These are phyloP conservation scores for Lentinula edodes DNA, from an alignment of 768 basidiomycete genomes.

Conservation along the genomic window DNA sequence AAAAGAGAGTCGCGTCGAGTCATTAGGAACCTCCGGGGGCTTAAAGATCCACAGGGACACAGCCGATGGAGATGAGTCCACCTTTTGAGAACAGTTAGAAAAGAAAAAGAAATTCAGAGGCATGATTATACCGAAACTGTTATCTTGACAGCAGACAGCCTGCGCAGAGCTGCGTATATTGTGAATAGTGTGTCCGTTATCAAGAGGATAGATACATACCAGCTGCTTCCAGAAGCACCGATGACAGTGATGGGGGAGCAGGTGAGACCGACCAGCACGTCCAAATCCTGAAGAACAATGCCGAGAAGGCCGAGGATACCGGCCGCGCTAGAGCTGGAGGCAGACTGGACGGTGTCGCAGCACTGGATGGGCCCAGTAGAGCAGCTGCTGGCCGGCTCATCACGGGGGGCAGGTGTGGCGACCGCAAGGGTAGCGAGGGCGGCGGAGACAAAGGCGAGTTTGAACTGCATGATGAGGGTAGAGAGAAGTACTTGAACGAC, in stretches of 20 bases:
- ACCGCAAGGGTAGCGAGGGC: slow-evolving; percentile 14
- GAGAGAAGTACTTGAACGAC: neutral
- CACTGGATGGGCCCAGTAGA: slow-evolving; percentile 15
- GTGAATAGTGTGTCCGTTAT: neutral
- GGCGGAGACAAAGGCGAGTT: slow-evolving; percentile 5
- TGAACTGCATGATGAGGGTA: slow-evolving; percentile 8
- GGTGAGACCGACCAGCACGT: slow-evolving; percentile 3
- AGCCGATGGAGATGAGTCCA: neutral
- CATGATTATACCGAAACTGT: neutral
- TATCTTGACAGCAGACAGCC: slow-evolving; percentile 1
- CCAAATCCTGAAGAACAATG: slow-evolving; percentile 1
- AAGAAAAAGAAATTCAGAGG: neutral
- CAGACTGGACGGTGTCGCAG: slow-evolving; percentile 10
- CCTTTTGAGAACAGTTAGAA: neutral
- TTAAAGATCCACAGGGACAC: neutral
- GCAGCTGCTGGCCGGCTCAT: slow-evolving; percentile 10
- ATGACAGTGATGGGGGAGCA: neutral
- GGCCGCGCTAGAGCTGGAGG: neutral
- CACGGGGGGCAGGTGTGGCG: slow-evolving; percentile 13
- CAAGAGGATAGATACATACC: neutral
- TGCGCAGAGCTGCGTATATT: neutral
- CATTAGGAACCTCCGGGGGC: neutral
- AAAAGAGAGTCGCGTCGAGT: too few relatives aligned
- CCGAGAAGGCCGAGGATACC: neutral
- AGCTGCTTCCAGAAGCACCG: neutral